Conservation (phyloP, 2,329 filamentous ascomycete genomes). For the Exserohilum rostratum region DNA sequence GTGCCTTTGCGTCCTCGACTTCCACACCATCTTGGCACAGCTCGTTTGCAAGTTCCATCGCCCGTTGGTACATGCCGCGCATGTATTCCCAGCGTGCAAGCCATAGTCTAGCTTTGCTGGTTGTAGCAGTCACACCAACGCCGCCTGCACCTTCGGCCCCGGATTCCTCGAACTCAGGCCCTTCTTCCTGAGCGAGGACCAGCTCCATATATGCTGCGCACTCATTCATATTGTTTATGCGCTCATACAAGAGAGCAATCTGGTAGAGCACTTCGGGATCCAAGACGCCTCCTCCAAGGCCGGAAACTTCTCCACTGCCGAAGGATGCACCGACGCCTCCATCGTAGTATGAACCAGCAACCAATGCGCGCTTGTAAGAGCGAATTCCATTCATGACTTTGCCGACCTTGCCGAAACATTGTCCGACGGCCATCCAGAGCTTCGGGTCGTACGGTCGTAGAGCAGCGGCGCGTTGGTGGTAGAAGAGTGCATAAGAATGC, state of each 20-base stretch:
- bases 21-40: conserved; percentile 95
- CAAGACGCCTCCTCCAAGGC: conserved; percentile 63
- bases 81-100: conserved; percentile 82
- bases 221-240: conserved; percentile 76
- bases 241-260: conserved; percentile 88
- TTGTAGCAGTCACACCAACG: conserved; percentile 87
- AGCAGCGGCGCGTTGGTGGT: conserved; percentile 93
- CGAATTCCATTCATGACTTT: conserved; percentile 90
- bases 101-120: conserved; percentile 92
- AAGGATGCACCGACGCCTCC: conserved; percentile 59
- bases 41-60: conserved; percentile 83
- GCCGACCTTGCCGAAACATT: conserved; percentile 88
- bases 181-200: conserved; percentile 89
- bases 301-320: conserved; percentile 53
- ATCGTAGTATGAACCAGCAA: conserved; percentile 87
- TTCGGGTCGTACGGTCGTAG: conserved; percentile 96
- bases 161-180: conserved; percentile 53
- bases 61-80: conserved; percentile 74
- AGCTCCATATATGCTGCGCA: conserved; percentile 95
- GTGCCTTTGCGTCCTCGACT: conserved; percentile 93
- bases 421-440: conserved; percentile 97
- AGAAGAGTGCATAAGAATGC: conserved; percentile 96
- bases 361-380: conserved; percentile 87
- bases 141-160: conserved; percentile 58
- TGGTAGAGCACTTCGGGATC: conserved; percentile 91